A percentile compares a stretch with the other conserved stretches of the same genome.
phyloP scores from a whole-genome alignment of 345 rosid genomes.

The Mercurialis annua region DNA sequence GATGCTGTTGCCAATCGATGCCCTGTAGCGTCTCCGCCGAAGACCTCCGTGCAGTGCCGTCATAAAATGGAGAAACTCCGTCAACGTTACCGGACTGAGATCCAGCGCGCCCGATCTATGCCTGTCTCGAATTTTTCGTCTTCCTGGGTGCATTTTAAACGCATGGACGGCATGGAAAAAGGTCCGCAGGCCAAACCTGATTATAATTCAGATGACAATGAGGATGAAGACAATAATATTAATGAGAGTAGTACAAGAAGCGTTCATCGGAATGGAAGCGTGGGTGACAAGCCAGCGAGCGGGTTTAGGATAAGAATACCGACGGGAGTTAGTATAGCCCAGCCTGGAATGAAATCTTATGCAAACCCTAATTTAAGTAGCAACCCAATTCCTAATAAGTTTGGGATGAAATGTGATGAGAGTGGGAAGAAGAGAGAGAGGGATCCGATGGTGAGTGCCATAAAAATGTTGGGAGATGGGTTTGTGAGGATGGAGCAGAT shows the following conservation, averaged over 20 bases:
- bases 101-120: slow-evolving; percentile 81
- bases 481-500: slow-evolving; percentile 78
- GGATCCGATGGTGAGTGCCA: slow-evolving; percentile 73
- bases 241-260: slow-evolving; percentile 38
- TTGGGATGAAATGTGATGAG: slow-evolving; percentile 40
- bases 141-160: slow-evolving; percentile 83
- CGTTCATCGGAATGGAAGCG: slow-evolving; percentile 51
- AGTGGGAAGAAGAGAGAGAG: slow-evolving; percentile 34
- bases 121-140: slow-evolving; percentile 73
- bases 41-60: slow-evolving; percentile 90
- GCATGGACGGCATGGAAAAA: slow-evolving; percentile 89
- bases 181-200: slow-evolving; percentile 39
- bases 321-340: slow-evolving; percentile 74
- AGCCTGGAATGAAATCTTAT: slow-evolving; percentile 46
- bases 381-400: slow-evolving; percentile 10
- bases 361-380: slow-evolving; percentile 22
- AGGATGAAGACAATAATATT: slow-evolving; percentile 33
- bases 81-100: slow-evolving; percentile 80
- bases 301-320: slow-evolving; percentile 77
- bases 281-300: slow-evolving; percentile 25
- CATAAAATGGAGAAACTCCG: slow-evolving; percentile 99
- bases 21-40: slow-evolving; percentile 57
- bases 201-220: slow-evolving; percentile 34
- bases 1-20: slow-evolving; percentile 55
- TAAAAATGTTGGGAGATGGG: slow-evolving; percentile 78